These are phyloP conservation scores for Saprolegnia parasitica DNA, from an alignment of 352 stramenopile species.

Conservation along the genomic window DNA sequence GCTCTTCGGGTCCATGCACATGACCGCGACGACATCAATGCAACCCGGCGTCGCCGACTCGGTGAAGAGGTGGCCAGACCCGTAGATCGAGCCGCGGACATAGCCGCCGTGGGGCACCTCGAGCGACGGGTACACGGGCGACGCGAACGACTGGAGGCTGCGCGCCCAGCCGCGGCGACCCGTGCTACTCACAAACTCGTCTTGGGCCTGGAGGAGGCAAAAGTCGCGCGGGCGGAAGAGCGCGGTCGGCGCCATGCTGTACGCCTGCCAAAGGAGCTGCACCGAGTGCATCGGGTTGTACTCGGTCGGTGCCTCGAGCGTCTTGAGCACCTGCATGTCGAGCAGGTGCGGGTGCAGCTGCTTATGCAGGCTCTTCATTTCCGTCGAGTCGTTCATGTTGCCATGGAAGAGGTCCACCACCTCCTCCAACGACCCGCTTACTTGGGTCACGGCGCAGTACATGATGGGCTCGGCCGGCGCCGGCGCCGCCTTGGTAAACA, in stretches of 20 bases:
- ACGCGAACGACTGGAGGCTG: conserved; percentile 75
- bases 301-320: conserved; percentile 11
- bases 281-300: conserved; percentile 18
- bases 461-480: conserved; percentile 77
- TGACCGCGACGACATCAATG: conserved; percentile 75
- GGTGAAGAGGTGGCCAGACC: conserved; percentile 74
- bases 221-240: conserved; percentile 47
- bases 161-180: conserved; percentile 76
- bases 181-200: conserved; percentile 70
- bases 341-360: conserved; percentile 12
- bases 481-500: conserved; percentile 72
- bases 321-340: conserved; percentile 20
- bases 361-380: conserved; percentile 11
- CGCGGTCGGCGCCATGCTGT: conserved; percentile 6
- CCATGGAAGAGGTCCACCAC: conserved; percentile 15
- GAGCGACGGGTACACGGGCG: conserved; percentile 52
- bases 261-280: conserved; percentile 10
- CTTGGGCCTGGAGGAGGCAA: conserved; percentile 77
- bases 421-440: conserved; percentile 58
- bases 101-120: conserved; percentile 71
- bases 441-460: conserved; percentile 67
- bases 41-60: conserved; percentile 62
- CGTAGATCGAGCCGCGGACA: conserved; percentile 74
- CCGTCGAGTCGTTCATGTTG: conserved; percentile 15
- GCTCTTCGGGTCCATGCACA: conserved; percentile 43